phyloP scores from a whole-genome alignment of 768 basidiomycete genomes.

The Amanita brunnescens region DNA sequence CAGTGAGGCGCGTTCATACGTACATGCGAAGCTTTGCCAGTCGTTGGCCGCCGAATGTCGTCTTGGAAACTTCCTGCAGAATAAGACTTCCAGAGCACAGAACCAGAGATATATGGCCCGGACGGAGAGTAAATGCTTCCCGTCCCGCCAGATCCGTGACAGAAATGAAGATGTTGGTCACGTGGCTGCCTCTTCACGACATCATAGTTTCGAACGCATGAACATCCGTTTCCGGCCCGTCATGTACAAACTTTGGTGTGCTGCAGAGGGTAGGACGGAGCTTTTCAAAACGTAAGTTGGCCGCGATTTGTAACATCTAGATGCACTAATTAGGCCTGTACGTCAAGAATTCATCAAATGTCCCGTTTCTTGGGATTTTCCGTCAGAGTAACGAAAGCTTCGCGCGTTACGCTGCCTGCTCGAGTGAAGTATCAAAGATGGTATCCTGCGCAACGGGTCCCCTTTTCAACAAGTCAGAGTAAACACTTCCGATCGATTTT shows the following conservation, averaged over 20 bases:
- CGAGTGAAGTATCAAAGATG: neutral
- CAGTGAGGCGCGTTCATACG: neutral
- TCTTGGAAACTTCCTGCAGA: neutral
- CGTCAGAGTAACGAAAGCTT: neutral
- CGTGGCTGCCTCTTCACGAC: constrained; percentile 1
- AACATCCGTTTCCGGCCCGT: neutral
- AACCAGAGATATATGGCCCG: neutral
- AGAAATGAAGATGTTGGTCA: neutral
- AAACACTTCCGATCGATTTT: neutral
- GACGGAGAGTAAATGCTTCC: neutral
- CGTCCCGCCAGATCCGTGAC: neutral
- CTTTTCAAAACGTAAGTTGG: neutral
- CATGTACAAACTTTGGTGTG: neutral
- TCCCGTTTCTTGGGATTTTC: no score
- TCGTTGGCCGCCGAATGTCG: neutral
- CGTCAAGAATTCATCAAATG: no score
- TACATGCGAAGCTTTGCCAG: neutral
- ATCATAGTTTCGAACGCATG: neutral
- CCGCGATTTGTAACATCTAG: no score
- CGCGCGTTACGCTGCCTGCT: neutral
- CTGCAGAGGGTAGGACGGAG: neutral
- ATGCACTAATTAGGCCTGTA: no score
- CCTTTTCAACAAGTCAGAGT: neutral
- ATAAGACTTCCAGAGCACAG: neutral
- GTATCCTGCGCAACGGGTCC: neutral